Conservation (phyloP, 139 green algal genomes). For the Picocystis salinarum region DNA sequence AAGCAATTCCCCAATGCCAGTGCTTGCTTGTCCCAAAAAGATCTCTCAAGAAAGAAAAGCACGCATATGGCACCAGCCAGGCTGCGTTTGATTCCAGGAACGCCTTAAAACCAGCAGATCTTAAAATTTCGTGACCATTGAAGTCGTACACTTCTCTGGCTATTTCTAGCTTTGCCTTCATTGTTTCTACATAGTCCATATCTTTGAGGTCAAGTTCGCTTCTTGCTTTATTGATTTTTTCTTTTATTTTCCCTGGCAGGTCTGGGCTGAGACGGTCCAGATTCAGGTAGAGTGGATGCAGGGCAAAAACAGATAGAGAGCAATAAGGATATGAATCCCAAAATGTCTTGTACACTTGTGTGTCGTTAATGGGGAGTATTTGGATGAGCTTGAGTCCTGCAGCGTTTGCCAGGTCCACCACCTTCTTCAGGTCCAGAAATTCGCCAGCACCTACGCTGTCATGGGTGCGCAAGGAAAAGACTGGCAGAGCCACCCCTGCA, state of each 20-base stretch:
- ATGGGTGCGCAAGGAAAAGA: constrained; percentile 67
- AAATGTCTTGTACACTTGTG: constrained; percentile 67
- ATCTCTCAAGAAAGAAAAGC: constrained; percentile 62
- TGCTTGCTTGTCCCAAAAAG: constrained; percentile 78
- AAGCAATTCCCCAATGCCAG: constrained; percentile 64
- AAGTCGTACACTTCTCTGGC: constrained; percentile 22
- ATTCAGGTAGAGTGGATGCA: constrained; percentile 78
- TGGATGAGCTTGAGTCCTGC: constrained; percentile 45
- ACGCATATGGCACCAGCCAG: constrained; percentile 81
- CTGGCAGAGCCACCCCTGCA: constrained; percentile 62
- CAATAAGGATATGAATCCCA: constrained; percentile 93
- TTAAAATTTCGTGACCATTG: constrained; percentile 1
- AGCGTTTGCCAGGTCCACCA: constrained; percentile 51
- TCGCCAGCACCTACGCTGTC: constrained; percentile 63
- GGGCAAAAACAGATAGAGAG: constrained; percentile 41
- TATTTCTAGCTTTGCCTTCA: constrained; percentile 1
- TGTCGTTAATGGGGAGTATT: constrained; percentile 92
- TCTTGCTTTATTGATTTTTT: background rate
- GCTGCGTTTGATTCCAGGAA: constrained; percentile 4
- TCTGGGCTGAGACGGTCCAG: constrained; percentile 10
- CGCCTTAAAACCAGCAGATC: background rate
- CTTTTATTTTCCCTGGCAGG: background rate
- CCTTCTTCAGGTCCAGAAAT: constrained; percentile 64
- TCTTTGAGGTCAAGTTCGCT: background rate
- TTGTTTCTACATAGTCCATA: constrained; percentile 1